Base-by-base conservation (phyloP, 2,329 filamentous ascomycete genomes). In the Fusarium piperis region DNA sequence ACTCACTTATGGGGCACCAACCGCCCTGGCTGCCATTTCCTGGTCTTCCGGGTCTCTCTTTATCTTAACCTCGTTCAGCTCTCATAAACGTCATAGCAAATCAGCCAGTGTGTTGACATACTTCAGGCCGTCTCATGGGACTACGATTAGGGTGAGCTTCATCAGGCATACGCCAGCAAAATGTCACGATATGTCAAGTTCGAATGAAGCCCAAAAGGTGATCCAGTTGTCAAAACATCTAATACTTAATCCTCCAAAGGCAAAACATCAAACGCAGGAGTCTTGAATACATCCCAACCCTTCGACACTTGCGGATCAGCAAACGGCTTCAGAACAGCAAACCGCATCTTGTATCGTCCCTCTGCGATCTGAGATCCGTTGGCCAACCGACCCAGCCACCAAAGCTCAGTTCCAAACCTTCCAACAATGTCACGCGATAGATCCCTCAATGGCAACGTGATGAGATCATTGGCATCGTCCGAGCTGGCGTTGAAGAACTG, bases 261-360 rank as follows among this genome's bases (percentile, higher is more conserved):
- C 33, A 55, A 38, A 36, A 55, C 52, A 3, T 35, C 32, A 38
- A 55, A 16, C 5, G 20, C 52, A 13, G 52, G 52, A 38, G 52
- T 55, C 33, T 55, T 55, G 33, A 55, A 55, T 6, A 55, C 33
- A 26, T 55, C 52, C 52, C 52, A 55, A 28, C 52, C 33, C 28
- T 55, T 38, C 1, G 62, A 61, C 6, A 33, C 23, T 8, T 59
- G 28, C 13, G 66, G 66, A 9, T 68, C 59, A 4, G 62, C 65
- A 26, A 68, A 65, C 5, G 66, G 66, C 30, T 30, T 57, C 58
- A 68, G 23, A 10, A 39, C 63, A 16, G 66, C 66, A 33, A 68
- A 62, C 13, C 66, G 58, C 66, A 65, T 68, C 26, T 59, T 59
- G 38, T 70, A 70, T 36, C 58, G 59, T 15, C 67, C 67, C 4